phyloP scores from a whole-genome alignment of 495 filamentous ascomycete genomes.

The Aspergillus leporis region DNA sequence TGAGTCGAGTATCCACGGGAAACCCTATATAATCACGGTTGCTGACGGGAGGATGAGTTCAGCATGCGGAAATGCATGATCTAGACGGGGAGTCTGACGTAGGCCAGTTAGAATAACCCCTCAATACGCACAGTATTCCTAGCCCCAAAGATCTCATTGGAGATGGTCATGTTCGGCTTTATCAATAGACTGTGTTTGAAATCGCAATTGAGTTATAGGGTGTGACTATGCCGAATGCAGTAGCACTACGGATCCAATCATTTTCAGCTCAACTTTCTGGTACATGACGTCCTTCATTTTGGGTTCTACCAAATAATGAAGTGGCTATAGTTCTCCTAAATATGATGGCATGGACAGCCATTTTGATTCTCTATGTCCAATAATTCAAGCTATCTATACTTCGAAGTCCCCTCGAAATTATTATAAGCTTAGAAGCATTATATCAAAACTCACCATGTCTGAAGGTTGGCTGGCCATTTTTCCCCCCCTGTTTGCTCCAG shows the following conservation, averaged over 20 bases:
- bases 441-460: not conserved
- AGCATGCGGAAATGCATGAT: not conserved
- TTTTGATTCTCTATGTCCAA: too few relatives aligned
- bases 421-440: not conserved
- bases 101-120: not conserved
- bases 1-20: not conserved
- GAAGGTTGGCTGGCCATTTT: not conserved
- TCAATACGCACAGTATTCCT: not conserved
- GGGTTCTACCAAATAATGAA: not conserved
- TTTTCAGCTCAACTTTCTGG: not conserved
- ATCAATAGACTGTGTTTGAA: not conserved
- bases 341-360: too few relatives aligned
- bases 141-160: not conserved
- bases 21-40: not conserved
- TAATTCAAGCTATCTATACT: too few relatives aligned
- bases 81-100: not conserved
- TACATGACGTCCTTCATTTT: not conserved
- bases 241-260: slow-evolving; percentile 1
- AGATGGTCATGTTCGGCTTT: not conserved
- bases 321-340: not conserved
- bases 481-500: not conserved
- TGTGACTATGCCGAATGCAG: not conserved
- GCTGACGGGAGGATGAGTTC: not conserved
- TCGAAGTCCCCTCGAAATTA: too few relatives aligned
- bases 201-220: not conserved